Evolutionary conservation across 129 eudicot species (phyloP), one percentile per base, ranked within the genome.

Genomic region (Helianthus annuus): DNA sequence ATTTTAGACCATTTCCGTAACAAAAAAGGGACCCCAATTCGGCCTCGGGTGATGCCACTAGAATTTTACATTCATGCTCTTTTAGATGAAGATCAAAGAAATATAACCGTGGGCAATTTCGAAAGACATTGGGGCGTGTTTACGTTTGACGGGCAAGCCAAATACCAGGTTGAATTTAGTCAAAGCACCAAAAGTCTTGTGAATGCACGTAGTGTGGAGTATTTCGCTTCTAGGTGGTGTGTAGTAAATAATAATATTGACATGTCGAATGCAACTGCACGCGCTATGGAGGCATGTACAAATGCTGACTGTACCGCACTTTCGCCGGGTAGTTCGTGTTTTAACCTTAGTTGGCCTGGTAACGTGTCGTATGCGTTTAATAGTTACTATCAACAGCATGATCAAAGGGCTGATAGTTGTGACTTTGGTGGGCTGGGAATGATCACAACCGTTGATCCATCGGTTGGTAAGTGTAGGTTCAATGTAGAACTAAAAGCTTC

Each of bases 61-160:
- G 97, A 94, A 76, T 68, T 67, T 14, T 94, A 94, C 81, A 75
- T 90, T 16, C 29, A 79, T 36, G 72, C 87, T 84, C 96, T 94
- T 75, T 44, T 90, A 40, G 98, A 94, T 19, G 98, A 93, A 74
- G 92, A 93, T 73, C 75, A 81, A 69, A 90, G 92, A 81, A 84
- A 70, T 65, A 73, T 67, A 57, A 79, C 81, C 7, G 42, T 66
- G 0, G 97, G 98, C 14, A 70, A 71, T 38, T 94, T 85, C 13
- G 97, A 90, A 69, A 72, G 97, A 62, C 98, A 90, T 62, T 94
- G 96, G 97, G 98, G 98, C 15, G 62, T 94, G 75, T 94, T 94
- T 62, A 88, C 92, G 36, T 94, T 90, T 44, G 97, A 94, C 45
- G 98, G 98, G 10, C 97, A 94, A 71, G 85, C 90, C 62, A 94